phyloP scores from a whole-genome alignment of 345 rosid species.

The Passiflora organensis region DNA sequence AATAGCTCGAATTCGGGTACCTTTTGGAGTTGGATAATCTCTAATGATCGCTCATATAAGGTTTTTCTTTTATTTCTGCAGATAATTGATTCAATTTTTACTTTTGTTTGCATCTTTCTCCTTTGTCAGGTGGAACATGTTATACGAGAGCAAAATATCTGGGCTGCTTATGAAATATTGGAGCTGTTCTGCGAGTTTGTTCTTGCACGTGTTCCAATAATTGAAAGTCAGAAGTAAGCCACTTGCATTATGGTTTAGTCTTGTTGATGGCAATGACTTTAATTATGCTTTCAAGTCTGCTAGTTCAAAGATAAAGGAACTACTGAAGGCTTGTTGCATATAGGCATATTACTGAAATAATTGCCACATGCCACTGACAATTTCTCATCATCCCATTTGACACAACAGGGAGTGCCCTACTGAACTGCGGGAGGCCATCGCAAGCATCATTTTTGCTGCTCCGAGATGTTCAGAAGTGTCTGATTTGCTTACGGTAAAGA shows the following conservation, averaged over 20 bases:
- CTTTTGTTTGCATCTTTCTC: neutral
- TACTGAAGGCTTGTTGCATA: no score
- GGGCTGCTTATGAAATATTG: constrained; percentile 81
- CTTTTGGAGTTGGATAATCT: constrained; percentile 6
- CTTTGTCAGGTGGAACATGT: constrained; percentile 85
- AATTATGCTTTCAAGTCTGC: neutral
- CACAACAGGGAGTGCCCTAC: constrained; percentile 73
- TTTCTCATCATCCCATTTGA: constrained; percentile 3
- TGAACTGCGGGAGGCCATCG: constrained; percentile 84
- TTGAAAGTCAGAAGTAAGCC: constrained; percentile 75
- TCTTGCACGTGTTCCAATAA: constrained; percentile 78
- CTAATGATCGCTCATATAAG: neutral
- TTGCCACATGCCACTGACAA: neutral
- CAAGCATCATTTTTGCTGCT: constrained; percentile 89
- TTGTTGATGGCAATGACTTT: constrained; percentile 1
- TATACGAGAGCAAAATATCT: constrained; percentile 70
- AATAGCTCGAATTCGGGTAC: constrained; percentile 87
- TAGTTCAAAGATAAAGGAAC: no score
- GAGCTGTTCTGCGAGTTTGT: constrained; percentile 91
- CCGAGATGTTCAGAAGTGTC: constrained; percentile 96
- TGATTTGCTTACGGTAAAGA: constrained; percentile 76
- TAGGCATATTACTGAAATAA: no score
- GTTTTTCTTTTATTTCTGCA: constrained; percentile 6
- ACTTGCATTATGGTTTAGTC: neutral
- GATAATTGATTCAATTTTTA: neutral